Evolutionary conservation across 202 grass and related monocot genomes (phyloP), one percentile per base, ranked within the genome.

Genomic region (Brachypodium distachyon): DNA sequence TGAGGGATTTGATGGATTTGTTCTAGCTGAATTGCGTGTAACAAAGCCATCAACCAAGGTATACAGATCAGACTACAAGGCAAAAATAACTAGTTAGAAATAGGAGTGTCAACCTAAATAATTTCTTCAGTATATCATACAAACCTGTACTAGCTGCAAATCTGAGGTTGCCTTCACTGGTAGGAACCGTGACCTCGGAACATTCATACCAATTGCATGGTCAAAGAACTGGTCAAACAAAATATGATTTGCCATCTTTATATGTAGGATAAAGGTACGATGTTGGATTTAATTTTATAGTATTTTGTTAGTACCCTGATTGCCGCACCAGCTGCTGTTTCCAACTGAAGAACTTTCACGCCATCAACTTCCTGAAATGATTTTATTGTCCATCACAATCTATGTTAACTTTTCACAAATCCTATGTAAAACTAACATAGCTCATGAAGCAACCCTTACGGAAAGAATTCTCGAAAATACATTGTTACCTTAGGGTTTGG

Each of bases 151-250:
- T 82, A 94, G 82, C 37, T 92, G 91, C 70, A 94, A 87, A 77
- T 98, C 91, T 74, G 95, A 94, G 54, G 95, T 98, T 41, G 91
- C 87, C 84, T 97, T 97, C 33, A 97, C 95, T 0, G 91, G 95
- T 29, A 97, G 84, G 82, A 97, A 94, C 31, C 89, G 87, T 14
- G 95, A 97, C 43, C 94, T 86, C 8, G 95, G 95, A 85, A 97
- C 95, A 46, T 90, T 94, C 64, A 90, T 88, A 67, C 95, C 89
- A 44, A 98, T 98, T 37, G 95, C 89, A 0, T 90, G 67, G 38
- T 98, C 91, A 83, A 98, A 98, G 78, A 98, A 94, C 91, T 97
- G 80, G 10, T 62, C 51, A 13, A 78, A 59, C 12, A 74, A 61
- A 80, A 68, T 62, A 32, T 27, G 12, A 6, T 55, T 77, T 33